Conservation (phyloP, 176 grass and related monocot species). For the Triticum urartu region DNA sequence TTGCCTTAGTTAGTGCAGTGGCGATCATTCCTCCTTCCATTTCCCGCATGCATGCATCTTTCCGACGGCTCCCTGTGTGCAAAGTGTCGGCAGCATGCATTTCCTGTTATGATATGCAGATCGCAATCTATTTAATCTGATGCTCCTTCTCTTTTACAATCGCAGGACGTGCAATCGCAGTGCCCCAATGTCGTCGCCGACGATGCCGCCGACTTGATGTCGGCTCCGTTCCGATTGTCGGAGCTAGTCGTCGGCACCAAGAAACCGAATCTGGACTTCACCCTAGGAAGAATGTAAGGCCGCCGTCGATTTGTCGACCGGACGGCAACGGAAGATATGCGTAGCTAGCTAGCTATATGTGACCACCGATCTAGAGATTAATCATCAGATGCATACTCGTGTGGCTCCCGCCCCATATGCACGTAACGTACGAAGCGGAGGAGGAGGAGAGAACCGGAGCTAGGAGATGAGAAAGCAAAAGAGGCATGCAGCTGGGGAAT, state of each 20-base stretch:
- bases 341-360: constrained; percentile 11
- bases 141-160: neutral
- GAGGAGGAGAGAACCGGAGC: neutral
- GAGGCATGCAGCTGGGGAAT: constrained; percentile 16
- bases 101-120: constrained; percentile 14
- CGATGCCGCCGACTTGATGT: constrained; percentile 44
- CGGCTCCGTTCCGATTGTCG: constrained; percentile 34
- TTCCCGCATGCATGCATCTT: constrained; percentile 28
- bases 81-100: constrained; percentile 35
- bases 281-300: constrained; percentile 55
- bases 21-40: constrained; percentile 38
- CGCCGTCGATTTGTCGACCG: neutral
- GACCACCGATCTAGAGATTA: neutral
- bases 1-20: constrained; percentile 41
- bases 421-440: neutral
- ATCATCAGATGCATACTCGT: constrained; percentile 13
- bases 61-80: constrained; percentile 23
- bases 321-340: neutral
- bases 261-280: constrained; percentile 85
- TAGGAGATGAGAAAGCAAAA: constrained; percentile 41
- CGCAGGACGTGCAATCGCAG: constrained; percentile 62
- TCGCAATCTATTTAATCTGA: constrained; percentile 1
- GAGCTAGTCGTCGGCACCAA: constrained; percentile 32
- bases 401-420: neutral
- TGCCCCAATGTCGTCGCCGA: constrained; percentile 5